phyloP scores from a whole-genome alignment of 2,329 filamentous ascomycete genomes.

The Curvularia spicifera region DNA sequence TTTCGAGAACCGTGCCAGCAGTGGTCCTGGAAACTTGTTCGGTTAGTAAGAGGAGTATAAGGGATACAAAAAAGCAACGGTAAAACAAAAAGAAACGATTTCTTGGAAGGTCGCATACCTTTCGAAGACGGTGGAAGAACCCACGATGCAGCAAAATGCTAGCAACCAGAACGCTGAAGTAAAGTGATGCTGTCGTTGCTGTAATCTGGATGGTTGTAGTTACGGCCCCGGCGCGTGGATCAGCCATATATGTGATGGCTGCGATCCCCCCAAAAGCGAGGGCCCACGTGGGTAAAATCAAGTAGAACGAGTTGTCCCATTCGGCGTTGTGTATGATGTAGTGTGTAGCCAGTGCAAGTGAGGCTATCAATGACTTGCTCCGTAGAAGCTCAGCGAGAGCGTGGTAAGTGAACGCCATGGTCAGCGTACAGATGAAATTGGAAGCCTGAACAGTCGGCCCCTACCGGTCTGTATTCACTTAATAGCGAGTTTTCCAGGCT shows the following conservation, averaged over 20 bases:
- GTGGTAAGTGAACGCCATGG: not conserved
- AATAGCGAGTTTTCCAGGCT: not conserved
- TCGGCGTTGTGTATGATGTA: constrained; percentile 31
- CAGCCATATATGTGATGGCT: constrained; percentile 24
- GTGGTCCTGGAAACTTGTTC: constrained; percentile 48
- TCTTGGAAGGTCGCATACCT: constrained; percentile 20
- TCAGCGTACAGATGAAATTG: not conserved
- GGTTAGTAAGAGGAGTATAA: not conserved
- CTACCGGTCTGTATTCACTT: not conserved
- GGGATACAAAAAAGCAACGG: not conserved
- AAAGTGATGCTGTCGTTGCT: constrained; percentile 23
- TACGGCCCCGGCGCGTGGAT: constrained; percentile 18
- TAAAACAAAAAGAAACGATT: not conserved
- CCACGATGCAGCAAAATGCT: constrained; percentile 52
- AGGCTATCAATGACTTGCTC: constrained; percentile 28
- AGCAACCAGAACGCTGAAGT: constrained; percentile 29
- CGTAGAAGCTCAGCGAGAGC: constrained; percentile 20
- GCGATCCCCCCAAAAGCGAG: constrained; percentile 26
- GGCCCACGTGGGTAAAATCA: constrained; percentile 23
- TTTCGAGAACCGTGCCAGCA: constrained; percentile 47
- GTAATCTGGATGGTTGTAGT: constrained; percentile 17
- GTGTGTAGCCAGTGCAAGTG: constrained; percentile 35
- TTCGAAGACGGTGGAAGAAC: constrained; percentile 51
- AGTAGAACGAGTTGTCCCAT: constrained; percentile 31
- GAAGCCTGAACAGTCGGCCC: not conserved